Conservation (phyloP, 306 rosid species). For the Calophaca sinica region DNA sequence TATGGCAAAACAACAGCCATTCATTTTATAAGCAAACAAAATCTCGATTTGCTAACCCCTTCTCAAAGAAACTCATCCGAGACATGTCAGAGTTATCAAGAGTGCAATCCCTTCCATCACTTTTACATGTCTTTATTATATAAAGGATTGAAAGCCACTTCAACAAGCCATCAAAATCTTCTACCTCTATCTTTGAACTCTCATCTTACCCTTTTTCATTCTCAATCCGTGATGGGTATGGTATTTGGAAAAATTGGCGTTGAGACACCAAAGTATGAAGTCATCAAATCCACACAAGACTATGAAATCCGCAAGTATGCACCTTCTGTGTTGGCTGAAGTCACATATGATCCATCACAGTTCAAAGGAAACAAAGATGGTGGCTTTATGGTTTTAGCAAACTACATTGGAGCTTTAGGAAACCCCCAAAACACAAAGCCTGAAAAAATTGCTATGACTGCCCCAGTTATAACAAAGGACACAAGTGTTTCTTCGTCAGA, state of each 20-base stretch:
- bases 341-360: conserved; percentile 79
- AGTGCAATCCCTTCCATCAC: conserved; percentile 1
- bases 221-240: conserved; percentile 68
- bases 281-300: conserved; percentile 59
- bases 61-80: conserved; percentile 37
- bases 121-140: conserved; percentile 14
- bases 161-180: neutral
- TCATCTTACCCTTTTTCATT: neutral
- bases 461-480: conserved; percentile 78
- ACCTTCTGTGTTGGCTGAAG: conserved; percentile 74
- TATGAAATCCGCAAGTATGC: conserved; percentile 79
- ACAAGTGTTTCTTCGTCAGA: conserved; percentile 34
- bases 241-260: conserved; percentile 79
- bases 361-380: conserved; percentile 85
- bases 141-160: conserved; percentile 2
- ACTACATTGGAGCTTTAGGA: conserved; percentile 88
- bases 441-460: conserved; percentile 90
- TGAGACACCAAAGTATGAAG: conserved; percentile 74
- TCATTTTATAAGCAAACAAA: neutral
- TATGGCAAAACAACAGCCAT: conserved; percentile 27
- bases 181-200: neutral
- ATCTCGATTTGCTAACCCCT: conserved; percentile 41
- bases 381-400: conserved; percentile 73
- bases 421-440: conserved; percentile 79
- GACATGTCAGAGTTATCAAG: conserved; percentile 23